Evolutionary conservation across 805 yeast genomes (phyloP).

Genomic region (Myxozyma geophila): DNA sequence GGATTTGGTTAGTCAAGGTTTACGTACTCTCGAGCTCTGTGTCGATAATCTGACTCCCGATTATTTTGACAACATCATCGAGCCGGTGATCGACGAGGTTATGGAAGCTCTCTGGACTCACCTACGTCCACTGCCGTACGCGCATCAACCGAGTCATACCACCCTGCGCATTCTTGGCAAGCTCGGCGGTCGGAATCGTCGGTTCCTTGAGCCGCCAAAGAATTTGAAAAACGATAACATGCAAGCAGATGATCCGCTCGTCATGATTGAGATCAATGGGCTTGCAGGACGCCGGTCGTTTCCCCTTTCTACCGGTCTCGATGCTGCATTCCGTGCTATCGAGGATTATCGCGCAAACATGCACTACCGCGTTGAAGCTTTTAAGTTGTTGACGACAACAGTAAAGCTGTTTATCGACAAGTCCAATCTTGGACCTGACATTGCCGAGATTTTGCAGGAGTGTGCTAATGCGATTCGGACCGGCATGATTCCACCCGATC

Average conservation of each 20-base stretch:
- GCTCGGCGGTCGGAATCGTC: slow-evolving; percentile 92
- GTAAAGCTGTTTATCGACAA: slow-evolving; percentile 70
- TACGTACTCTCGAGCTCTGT: slow-evolving; percentile 91
- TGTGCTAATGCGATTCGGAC: slow-evolving; percentile 30
- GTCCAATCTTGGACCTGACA: slow-evolving; percentile 25
- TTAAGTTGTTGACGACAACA: slow-evolving; percentile 67
- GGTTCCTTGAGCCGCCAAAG: slow-evolving; percentile 75
- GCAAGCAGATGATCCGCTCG: slow-evolving; percentile 67
- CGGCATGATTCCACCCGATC: slow-evolving; percentile 35
- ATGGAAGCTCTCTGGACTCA: slow-evolving; percentile 93
- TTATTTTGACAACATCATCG: slow-evolving; percentile 94
- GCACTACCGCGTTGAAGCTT: slow-evolving; percentile 79
- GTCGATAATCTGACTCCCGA: slow-evolving; percentile 96
- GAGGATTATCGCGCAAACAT: slow-evolving; percentile 62
- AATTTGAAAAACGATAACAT: slow-evolving; percentile 59
- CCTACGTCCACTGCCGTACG: slow-evolving; percentile 87
- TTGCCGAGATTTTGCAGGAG: slow-evolving; percentile 22
- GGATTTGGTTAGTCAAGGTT: slow-evolving; percentile 91
- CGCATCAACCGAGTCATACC: slow-evolving; percentile 93
- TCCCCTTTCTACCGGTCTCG: slow-evolving; percentile 80
- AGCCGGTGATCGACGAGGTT: slow-evolving; percentile 93
- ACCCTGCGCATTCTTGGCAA: slow-evolving; percentile 92
- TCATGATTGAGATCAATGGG: slow-evolving; percentile 74
- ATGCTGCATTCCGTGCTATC: slow-evolving; percentile 74
- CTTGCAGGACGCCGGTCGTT: slow-evolving; percentile 64